Base-by-base conservation (phyloP, 192 early-diverging fungal species). In the Coemansia sp. region DNA sequence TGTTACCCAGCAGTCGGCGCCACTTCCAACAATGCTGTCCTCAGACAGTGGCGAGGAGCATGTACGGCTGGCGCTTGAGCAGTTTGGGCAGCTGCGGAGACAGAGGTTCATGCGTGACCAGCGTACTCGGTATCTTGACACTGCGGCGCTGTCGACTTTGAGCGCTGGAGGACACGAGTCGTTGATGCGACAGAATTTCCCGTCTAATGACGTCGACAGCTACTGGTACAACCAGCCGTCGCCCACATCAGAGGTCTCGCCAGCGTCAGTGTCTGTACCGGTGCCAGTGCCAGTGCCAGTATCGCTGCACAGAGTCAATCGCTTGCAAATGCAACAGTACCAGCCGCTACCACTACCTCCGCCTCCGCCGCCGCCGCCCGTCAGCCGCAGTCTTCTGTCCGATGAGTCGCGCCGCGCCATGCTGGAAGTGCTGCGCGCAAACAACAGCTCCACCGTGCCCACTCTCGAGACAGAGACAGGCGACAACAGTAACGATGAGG, bases 211-310 rank as follows among this genome's bases (percentile, higher is more conserved):
- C 60, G 74, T 82, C 25, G 74, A 82, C 67, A 82, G 79, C 67
- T 82, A 82, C 67, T 82, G 79, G 79, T 82, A 82, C 58, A 72
- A 82, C 62, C 79, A 82, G 70, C 67, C 74, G 15, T 61, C 46
- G 2, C 31, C 64, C 22, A 11, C 45, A 5, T 51, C 22, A 12
- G 51, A 54, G 15, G 51, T 54, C 29, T 25, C 51, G 4, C 59
- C 51, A 17, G 51, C 29, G 29, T 31, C 51, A 6, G 51, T 54
- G 5, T 32, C 29, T 17, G 51, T 54, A 25, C 51, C 51, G 6
- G 51, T 54, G 27, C 32, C 29, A 32, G 51, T 54, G 27, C 51
- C 51, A 2, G 51, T 54, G 27, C 32, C 29, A 32, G 51, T 54
- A 27, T 25, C 51, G 6, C 25, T 54, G 27, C 51, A 54, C 15